These are phyloP conservation scores for Penicillium sp. DNA, from an alignment of 2,329 filamentous ascomycete genomes.

Conservation along the genomic window DNA sequence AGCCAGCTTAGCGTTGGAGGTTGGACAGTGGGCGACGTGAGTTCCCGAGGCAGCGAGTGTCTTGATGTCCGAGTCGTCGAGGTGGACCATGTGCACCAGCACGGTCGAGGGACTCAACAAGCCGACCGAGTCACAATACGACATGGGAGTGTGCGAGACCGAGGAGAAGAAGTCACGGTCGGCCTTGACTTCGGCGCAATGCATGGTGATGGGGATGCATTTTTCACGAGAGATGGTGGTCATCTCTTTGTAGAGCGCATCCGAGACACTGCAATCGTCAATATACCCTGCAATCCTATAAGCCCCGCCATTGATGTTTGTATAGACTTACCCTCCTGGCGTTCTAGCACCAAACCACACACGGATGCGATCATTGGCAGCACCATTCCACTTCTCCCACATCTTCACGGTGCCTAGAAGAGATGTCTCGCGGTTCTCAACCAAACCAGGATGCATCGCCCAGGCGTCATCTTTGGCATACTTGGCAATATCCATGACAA, in stretches of 20 bases:
- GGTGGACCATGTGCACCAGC: slow-evolving; percentile 56
- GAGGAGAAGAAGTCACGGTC: slow-evolving; percentile 44
- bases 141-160: slow-evolving; percentile 44
- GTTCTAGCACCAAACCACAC: slow-evolving; percentile 54
- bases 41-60: slow-evolving; percentile 45
- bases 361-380: slow-evolving; percentile 46
- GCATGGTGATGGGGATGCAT: slow-evolving; percentile 46
- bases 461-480: slow-evolving; percentile 47
- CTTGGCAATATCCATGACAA: slow-evolving; percentile 49
- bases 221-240: slow-evolving; percentile 44
- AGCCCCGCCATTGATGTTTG: too few species aligned
- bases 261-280: slow-evolving; percentile 28
- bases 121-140: slow-evolving; percentile 41
- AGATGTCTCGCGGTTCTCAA: slow-evolving; percentile 44
- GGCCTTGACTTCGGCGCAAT: slow-evolving; percentile 32
- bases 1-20: slow-evolving; percentile 56
- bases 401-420: slow-evolving; percentile 44
- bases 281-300: neutral
- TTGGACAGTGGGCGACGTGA: slow-evolving; percentile 55
- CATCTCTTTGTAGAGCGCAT: slow-evolving; percentile 44
- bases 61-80: slow-evolving; percentile 48
- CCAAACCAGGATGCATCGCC: slow-evolving; percentile 48
- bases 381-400: slow-evolving; percentile 40
- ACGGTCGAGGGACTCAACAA: slow-evolving; percentile 49
- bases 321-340: slow-evolving; percentile 44